Base-by-base conservation (phyloP, 371 early-diverging fungal species). In the Mortierella sp. region DNA sequence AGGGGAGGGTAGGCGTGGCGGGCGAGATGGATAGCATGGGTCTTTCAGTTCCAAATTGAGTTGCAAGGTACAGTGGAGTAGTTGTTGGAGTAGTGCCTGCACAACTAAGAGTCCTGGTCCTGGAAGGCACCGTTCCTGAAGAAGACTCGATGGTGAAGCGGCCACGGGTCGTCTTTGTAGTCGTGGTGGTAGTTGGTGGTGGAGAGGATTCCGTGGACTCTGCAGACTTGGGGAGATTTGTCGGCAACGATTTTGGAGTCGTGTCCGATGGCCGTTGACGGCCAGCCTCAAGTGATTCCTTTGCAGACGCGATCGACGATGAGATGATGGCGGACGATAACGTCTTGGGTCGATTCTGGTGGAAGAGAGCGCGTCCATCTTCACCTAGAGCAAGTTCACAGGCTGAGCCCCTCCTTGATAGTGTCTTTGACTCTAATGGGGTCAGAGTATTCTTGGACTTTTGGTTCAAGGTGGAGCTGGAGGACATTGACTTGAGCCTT, bases 131-230 rank as follows among this genome's bases (percentile, higher is more conserved):
- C 0, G 66, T 40, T 3, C 67, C 17, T 14, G 74, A 58, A 3
- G 60, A 54, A 2, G 68, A 67, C 60, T 73, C 74, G 52, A 73
- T 73, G n/a, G 62, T 73, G 56, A 73, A 73, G 37, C 74, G 63
- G 16, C 74, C 74, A 4, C 64, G 45, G 12, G 67, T 73, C 8
- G 63, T 61, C 9, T 52, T 73, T 27, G 56, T 63, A 1, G 74
- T 73, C 25, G 60, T 29, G 13, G 46, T 31, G 4, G 58, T 55
- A 3, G 49, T 17, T 25, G 45, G 17, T 31, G 54, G n/a, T 17
- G 59, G 48, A 47, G 27, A 34, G 6, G 62, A 46, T 5, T 40
- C 39, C 2, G 28, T 29, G 19, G 57, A 27, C 10, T n/a, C n/a
- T n/a, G n/a, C n/a, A 10, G 43, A 50, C 24, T 46, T 28, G 12